Base-by-base conservation (phyloP, 768 basidiomycete genomes). In the Rhizopogon rudus region DNA sequence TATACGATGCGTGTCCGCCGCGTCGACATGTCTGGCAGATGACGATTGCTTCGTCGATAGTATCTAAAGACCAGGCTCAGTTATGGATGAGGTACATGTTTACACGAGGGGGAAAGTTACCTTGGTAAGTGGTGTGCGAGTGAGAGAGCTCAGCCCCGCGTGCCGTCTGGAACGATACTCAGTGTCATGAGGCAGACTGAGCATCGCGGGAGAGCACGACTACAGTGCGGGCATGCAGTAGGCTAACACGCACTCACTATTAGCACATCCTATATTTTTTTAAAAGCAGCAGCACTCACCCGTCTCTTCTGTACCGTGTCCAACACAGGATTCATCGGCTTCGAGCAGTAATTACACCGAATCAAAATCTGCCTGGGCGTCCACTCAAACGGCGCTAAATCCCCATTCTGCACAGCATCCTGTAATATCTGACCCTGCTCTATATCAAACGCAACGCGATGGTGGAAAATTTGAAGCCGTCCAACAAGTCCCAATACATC, bases 1-100 rank as follows among this genome's bases (percentile, higher is more conserved):
- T 82, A 65, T 93, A 91, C 2, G 82, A 80, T 20, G 90, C 88
- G 60, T 93, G 91, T 5, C 91, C 91, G 5, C 91, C 91, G 64
- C 93, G 91, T 40, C 91, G 78, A 65, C 91, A 93, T 0, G 86
- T 87, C 66, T 92, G 88, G 67, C 91, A 93, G 52, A 92, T 88
- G 14, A 93, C 81, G 52, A 93, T 82, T 0, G 88, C 88, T 45
- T 91, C 88, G 54, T 91, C 87, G 29, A 89, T 81, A 6, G 86
- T 87, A 66, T 93, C 91, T 93, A 51, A 7, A 6, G 16, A 35
- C 22, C 42, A 16, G 42, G 28, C 29, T 62, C 52, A 57, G 16
- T 37, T 37, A 39, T n/a, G 53, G 17, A 31, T 22, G 6, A 31
- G 5, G 31, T 31, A 31, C 8, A 37, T 25, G 29, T 31, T 25